Percentiles rank a stretch among this genome's conserved stretches.
These are phyloP conservation scores for Ilyonectria destructans DNA, from an alignment of 2,329 filamentous ascomycete genomes.

Conservation along the genomic window DNA sequence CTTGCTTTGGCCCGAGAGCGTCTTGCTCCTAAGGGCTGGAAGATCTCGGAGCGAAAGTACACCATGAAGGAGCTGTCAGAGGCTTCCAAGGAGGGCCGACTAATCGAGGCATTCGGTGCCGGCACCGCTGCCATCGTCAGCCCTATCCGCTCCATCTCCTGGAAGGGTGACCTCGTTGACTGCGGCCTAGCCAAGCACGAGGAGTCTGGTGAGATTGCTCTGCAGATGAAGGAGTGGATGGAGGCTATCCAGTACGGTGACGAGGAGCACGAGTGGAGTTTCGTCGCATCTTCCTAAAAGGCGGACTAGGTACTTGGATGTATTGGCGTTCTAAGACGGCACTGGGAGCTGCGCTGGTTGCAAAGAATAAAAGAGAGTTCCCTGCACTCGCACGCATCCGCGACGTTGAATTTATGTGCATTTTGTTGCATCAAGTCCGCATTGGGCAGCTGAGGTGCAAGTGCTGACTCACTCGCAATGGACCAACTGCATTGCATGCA, in stretches of 20 bases:
- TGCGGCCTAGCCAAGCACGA: conserved; percentile 86
- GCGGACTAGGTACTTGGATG: conserved; percentile 8
- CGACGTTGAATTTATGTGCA: conserved; percentile 5
- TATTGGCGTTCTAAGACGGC: conserved; percentile 27
- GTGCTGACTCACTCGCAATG: conserved; percentile 25
- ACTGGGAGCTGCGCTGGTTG: conserved; percentile 22
- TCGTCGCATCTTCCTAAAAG: conserved; percentile 53
- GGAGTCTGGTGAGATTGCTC: conserved; percentile 90
- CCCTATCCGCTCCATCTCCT: conserved; percentile 90
- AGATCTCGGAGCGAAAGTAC: conserved; percentile 89
- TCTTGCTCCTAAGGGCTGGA: conserved; percentile 89
- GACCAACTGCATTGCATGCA: conserved; percentile 15
- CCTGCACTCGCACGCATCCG: background rate
- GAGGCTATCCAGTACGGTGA: conserved; percentile 96
- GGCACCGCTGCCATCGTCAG: conserved; percentile 96
- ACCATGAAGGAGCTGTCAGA: conserved; percentile 90
- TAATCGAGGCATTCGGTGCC: conserved; percentile 94
- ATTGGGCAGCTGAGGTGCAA: conserved; percentile 13
- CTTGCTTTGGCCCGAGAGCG: conserved; percentile 89
- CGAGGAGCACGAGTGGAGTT: conserved; percentile 93
- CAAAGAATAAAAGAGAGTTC: conserved; percentile 31
- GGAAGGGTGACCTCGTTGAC: conserved; percentile 85
- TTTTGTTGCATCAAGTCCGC: conserved; percentile 5
- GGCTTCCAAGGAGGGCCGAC: conserved; percentile 85
- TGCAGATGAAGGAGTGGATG: conserved; percentile 96